Base-by-base conservation (phyloP, 441 rosid species). In the Pelargonium fulgidum region DNA sequence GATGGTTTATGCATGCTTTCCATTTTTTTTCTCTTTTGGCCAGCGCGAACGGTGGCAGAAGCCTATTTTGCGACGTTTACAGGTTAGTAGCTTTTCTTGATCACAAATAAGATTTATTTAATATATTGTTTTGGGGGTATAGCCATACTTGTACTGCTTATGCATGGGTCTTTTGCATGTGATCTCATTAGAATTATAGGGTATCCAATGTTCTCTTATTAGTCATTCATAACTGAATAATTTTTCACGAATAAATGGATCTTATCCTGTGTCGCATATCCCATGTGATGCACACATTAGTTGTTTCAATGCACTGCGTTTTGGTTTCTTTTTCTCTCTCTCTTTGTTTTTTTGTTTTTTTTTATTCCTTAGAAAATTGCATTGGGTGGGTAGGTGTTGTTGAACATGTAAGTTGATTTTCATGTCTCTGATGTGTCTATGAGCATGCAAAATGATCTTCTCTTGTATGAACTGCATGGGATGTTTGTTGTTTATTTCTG, bases 11-110 rank as follows among this genome's bases (percentile, higher is more conserved):
- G 62, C 62, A 54, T 54, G 26, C 24, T 54, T 54, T 54, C 62
- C 26, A 14, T 58, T 39, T 3, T 62, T 48, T 69, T 67, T 33
- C 26, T 68, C 41, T 69, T 70, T 78, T 70, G 72, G 70, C 70
- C 87, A 94, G 99, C 98, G 99, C 64, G 89, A 86, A 80, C 80
- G 86, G 76, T 90, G 97, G 99, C 97, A 92, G 87, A 94, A 94
- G 77, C 99, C 99, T 68, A 68, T 90, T 73, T 76, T 94, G 76
- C 93, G 98, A 67, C 94, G 97, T 20, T 80, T 94, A 75, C 99
- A 94, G 99, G 99, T 94, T 62, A 82, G 79, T 75, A 45, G 62
- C 64, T 14, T 76, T 39, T 61, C 81, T 78, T 71, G 65, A 36
- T 63, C 59, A 50, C 64, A n/a, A 63, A 13, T 71, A 20, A 70